Evolutionary conservation across 2,329 filamentous ascomycete species (phyloP), one percentile per base, ranked within the genome.

Genomic region (Neonectria coccinea): DNA sequence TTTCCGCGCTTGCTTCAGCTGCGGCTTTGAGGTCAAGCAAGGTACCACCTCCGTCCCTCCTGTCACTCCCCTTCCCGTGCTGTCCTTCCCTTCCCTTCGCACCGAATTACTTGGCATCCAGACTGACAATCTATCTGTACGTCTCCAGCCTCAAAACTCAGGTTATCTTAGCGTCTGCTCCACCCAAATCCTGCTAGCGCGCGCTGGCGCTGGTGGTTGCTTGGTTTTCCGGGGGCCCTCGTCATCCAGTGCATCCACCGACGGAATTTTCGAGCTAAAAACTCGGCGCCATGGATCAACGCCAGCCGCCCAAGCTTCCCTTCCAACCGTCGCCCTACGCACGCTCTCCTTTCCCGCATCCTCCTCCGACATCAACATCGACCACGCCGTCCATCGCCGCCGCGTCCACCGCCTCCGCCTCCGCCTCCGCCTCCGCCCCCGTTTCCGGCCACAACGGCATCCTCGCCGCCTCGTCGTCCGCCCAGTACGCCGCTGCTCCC

Each of bases 211-310:
- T 68, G 64, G 66, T 62, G 64, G 56, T 62, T 66, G 63, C 63
- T 65, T 69, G 70, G 70, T 67, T 72, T 73, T 67, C 70, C 72
- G 69, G 71, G 71, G 71, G 64, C 56, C 62, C 64, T 71, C 68
- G 70, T 66, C 66, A 71, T 67, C 68, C 63, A 66, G 63, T 55
- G 67, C 62, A 62, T 65, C 64, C 65, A 52, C 60, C 56, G 56
- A 74, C 69, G 64, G 71, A 71, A 68, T 75, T 77, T 71, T 75
- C 66, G 73, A 77, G 75, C 77, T 78, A 75, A 77, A 76, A 76
- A 70, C 70, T 76, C 73, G 73, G 72, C 73, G 73, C 72, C 66
- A 73, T 73, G 72, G 72, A 74, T 74, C 72, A 68, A 73, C 74
- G 75, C 68, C 74, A 70, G 67, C 74, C 68, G 69, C 69, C 71